phyloP scores from a whole-genome alignment of 2,329 filamentous ascomycete species.

The Pseudopithomyces maydicus region DNA sequence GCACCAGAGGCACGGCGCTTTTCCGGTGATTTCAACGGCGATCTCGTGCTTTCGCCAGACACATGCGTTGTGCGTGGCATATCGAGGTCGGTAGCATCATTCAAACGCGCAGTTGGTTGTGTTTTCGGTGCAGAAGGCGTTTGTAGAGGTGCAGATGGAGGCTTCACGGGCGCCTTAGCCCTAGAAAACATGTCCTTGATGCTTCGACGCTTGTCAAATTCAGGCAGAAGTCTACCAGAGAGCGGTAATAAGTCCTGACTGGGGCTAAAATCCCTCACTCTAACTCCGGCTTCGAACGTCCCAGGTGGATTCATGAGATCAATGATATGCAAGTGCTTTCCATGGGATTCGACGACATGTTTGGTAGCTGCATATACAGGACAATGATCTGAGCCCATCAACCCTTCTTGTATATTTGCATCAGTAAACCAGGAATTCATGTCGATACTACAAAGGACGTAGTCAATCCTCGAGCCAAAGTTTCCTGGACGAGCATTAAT shows the following conservation, averaged over 20 bases:
- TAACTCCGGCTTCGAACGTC: conserved; percentile 70
- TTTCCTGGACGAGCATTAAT: conserved; percentile 96
- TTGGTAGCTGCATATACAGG: conserved; percentile 82
- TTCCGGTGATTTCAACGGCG: conserved; percentile 29
- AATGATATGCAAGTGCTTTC: conserved; percentile 58
- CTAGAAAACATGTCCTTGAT: conserved; percentile 91
- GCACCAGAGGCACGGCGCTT: conserved; percentile 35
- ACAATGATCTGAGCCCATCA: conserved; percentile 95
- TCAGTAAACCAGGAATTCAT: conserved; percentile 81
- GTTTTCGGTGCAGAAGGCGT: neutral
- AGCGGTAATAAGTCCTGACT: conserved; percentile 70
- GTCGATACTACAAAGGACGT: conserved; percentile 79
- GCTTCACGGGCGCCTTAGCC: conserved; percentile 22
- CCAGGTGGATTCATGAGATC: conserved; percentile 81
- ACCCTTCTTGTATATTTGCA: conserved; percentile 87
- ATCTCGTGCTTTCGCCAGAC: conserved; percentile 6
- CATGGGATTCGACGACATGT: conserved; percentile 62
- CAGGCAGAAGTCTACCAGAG: conserved; percentile 83
- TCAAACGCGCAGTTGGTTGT: neutral
- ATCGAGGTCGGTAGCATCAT: conserved; percentile 8
- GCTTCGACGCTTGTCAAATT: conserved; percentile 81
- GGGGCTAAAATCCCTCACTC: conserved; percentile 67
- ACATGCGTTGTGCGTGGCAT: conserved; percentile 2
- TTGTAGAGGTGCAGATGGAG: conserved; percentile 8
- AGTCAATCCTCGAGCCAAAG: conserved; percentile 91